Base-by-base conservation (phyloP, 306 rosid species). In the Vigna reflexopilosa region DNA sequence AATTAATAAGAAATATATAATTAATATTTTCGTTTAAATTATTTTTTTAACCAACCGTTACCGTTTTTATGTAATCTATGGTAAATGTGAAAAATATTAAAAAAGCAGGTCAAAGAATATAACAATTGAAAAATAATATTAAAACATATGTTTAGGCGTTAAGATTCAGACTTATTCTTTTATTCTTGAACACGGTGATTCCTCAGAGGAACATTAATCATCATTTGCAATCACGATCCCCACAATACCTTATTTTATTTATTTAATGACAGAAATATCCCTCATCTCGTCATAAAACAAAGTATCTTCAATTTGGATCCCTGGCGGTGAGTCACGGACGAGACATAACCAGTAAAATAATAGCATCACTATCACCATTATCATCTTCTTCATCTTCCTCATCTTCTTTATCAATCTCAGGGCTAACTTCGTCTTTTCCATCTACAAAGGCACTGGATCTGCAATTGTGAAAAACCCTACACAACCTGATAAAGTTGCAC, bases 401-500 rank as follows among this genome's bases (percentile, higher is more conserved):
- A 5, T 30, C 67, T 30, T 30, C 57, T 17, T 44, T 52, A 24
- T n/a, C 56, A 45, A 28, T 15, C 14, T 49, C 72, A 10, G 42
- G 65, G 52, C 16, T 30, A 34, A 36, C 47, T 28, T 13, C 73
- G 67, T 62, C 79, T 10, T 72, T 67, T 76, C 55, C 10, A 56
- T 17, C 2, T 44, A 20, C 52, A 5, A 19, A 30, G 7, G 28
- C 76, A 24, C 6, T 77, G 61, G 76, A 77, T 86, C 87, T 77
- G 68, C 70, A 52, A 77, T 59, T 78, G 40, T 28, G 62, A 81
- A 75, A 76, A 74, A 75, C 19, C 64, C 5, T 6, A 12, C 44
- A 16, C 75, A 3, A 26, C 32, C 49, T 48, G 6, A 64, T 48
- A 42, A n/a, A 67, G 26, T 77, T 49, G 10, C 72, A 14, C 47